A percentile compares a stretch with the other conserved stretches of the same genome.
These are phyloP conservation scores for Hylodesmum podocarpum DNA, from an alignment of 306 rosid genomes.

Conservation along the genomic window DNA sequence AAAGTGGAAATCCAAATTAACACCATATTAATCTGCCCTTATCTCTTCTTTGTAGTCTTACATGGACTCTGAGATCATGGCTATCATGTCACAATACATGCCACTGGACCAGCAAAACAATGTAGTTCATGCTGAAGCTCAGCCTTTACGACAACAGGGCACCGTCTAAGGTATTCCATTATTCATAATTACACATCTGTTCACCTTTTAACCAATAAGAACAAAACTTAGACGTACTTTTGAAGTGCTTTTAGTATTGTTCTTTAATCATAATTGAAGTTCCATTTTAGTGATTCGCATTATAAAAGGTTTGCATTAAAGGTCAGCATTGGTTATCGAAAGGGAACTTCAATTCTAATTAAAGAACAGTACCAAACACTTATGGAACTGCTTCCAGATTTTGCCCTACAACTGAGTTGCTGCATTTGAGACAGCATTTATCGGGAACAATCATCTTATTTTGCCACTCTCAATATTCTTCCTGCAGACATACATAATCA, in stretches of 20 bases:
- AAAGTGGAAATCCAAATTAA: constrained; percentile 10
- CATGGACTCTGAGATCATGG: constrained; percentile 97
- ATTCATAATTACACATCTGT: constrained; percentile 16
- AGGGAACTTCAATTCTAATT: not conserved
- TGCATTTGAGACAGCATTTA: constrained; percentile 13
- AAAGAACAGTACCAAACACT: not conserved
- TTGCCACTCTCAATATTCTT: not conserved
- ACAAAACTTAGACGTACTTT: not conserved
- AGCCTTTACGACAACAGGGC: constrained; percentile 58
- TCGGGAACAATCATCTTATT: constrained; percentile 17
- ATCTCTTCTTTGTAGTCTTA: constrained; percentile 54
- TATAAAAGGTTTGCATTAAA: not conserved
- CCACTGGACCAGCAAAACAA: constrained; percentile 72
- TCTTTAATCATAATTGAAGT: not conserved
- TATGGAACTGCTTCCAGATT: not conserved
- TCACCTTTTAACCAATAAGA: not conserved
- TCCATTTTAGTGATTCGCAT: not conserved
- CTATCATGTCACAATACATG: constrained; percentile 98
- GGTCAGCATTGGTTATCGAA: not conserved
- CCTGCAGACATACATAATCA: constrained; percentile 19
- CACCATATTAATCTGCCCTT: not conserved
- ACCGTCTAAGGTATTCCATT: constrained; percentile 50
- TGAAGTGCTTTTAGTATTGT: not conserved
- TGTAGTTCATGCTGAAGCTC: constrained; percentile 57
- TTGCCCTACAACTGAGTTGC: not conserved